Evolutionary conservation across 2,329 filamentous ascomycete genomes (phyloP).

Genomic region (Penicillium sp.): DNA sequence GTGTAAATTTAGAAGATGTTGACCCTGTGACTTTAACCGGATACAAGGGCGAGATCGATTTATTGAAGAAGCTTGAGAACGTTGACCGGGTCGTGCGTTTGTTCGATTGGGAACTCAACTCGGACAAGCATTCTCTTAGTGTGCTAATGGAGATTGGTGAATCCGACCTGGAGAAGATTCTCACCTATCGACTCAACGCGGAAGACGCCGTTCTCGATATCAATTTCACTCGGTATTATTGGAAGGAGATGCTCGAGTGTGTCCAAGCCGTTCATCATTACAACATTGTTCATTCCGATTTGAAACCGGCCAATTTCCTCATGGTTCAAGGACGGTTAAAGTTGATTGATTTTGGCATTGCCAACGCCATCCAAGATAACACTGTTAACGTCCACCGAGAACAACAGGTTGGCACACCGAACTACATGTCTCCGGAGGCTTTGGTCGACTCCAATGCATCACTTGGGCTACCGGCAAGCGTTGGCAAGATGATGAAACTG

Average conservation of each 20-base stretch:
- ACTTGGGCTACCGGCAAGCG: conserved; percentile 45
- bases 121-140: conserved; percentile 81
- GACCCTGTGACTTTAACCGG: conserved; percentile 79
- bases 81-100: conserved; percentile 88
- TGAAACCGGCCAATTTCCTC: conserved; percentile 97
- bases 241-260: conserved; percentile 99
- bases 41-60: conserved; percentile 92
- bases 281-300: conserved; percentile 92
- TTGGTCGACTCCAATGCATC: conserved; percentile 78
- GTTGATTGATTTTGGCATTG: conserved; percentile 97
- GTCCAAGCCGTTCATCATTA: conserved; percentile 80
- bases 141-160: conserved; percentile 98
- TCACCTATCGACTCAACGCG: conserved; percentile 66
- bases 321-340: conserved; percentile 86
- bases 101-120: conserved; percentile 89
- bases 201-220: conserved; percentile 76
- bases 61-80: conserved; percentile 73
- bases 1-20: conserved; percentile 83
- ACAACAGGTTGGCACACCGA: conserved; percentile 89
- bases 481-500: conserved; percentile 79
- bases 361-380: conserved; percentile 93
- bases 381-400: conserved; percentile 97
- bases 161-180: conserved; percentile 80
- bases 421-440: conserved; percentile 97
- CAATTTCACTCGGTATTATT: conserved; percentile 93